Conservation (phyloP, 257 asterid species). For the Primulina tabacum region DNA sequence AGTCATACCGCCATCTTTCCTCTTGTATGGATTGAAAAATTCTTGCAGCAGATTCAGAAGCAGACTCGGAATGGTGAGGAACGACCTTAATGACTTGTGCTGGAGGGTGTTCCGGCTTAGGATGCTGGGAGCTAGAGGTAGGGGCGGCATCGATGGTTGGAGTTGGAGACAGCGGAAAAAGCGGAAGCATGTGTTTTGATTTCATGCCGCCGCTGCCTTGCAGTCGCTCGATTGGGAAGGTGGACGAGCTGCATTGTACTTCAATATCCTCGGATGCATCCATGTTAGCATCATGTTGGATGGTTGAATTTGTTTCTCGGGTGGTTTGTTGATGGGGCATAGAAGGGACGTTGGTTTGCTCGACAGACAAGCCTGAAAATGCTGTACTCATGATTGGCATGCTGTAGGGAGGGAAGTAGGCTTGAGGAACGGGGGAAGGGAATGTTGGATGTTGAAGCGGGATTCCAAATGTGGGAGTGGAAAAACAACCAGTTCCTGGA, state of each 20-base stretch:
- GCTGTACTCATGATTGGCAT: slow-evolving; percentile 49
- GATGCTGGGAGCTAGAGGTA: slow-evolving; percentile 13
- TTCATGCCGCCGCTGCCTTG: slow-evolving; percentile 18
- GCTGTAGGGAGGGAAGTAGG: slow-evolving; percentile 53
- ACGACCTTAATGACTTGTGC: slow-evolving; percentile 48
- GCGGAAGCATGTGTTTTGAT: slow-evolving; percentile 43
- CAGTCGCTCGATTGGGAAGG: slow-evolving; percentile 44
- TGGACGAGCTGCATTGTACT: slow-evolving; percentile 56
- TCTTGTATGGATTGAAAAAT: slow-evolving; percentile 77
- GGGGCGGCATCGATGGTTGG: slow-evolving; percentile 20
- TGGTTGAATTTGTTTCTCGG: not conserved
- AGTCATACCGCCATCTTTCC: slow-evolving; percentile 67
- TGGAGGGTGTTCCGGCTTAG: slow-evolving; percentile 20
- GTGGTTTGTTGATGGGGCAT: slow-evolving; percentile 26
- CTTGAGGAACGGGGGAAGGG: slow-evolving; percentile 37
- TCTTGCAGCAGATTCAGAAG: slow-evolving; percentile 81
- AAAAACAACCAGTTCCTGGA: slow-evolving; percentile 19
- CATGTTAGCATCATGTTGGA: slow-evolving; percentile 5
- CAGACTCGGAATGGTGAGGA: slow-evolving; percentile 65
- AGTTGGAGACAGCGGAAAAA: slow-evolving; percentile 47
- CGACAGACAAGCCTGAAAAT: slow-evolving; percentile 35
- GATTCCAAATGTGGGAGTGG: slow-evolving; percentile 44
- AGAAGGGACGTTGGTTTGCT: slow-evolving; percentile 35
- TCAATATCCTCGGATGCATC: slow-evolving; percentile 38
- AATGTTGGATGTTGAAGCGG: slow-evolving; percentile 37